A percentile compares a stretch with the other conserved stretches of the same genome.
These are phyloP conservation scores for Colletotrichum navitas DNA, from an alignment of 2,329 filamentous ascomycete genomes.

Conservation along the genomic window DNA sequence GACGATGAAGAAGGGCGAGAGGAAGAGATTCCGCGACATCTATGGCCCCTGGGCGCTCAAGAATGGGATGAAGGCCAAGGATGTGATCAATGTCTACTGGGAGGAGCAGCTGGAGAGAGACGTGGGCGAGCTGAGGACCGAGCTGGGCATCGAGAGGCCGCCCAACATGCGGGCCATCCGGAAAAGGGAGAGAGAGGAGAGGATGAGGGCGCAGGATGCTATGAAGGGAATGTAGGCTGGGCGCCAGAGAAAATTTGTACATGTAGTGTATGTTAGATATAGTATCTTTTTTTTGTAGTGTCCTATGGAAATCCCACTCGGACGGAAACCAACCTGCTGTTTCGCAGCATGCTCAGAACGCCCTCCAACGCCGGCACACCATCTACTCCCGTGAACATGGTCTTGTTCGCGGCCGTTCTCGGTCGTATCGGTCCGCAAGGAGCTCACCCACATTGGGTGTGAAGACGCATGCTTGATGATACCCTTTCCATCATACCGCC, in stretches of 20 bases:
- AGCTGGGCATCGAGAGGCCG: conserved; percentile 88
- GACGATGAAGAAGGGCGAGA: conserved; percentile 85
- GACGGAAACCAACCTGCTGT: conserved; percentile 29
- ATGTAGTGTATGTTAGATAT: conserved; percentile 33
- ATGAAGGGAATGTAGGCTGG: neutral
- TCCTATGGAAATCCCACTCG: conserved; percentile 12
- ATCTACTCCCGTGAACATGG: neutral
- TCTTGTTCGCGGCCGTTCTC: neutral
- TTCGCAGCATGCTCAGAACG: conserved; percentile 36
- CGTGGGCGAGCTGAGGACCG: conserved; percentile 78
- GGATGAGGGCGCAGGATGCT: conserved; percentile 71
- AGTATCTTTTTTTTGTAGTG: conserved; percentile 4
- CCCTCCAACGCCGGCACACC: conserved; percentile 35
- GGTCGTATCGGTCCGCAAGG: neutral
- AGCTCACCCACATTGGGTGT: neutral
- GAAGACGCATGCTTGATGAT: conserved; percentile 3
- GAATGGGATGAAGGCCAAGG: conserved; percentile 81
- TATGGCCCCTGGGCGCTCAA: conserved; percentile 93
- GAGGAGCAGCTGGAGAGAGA: conserved; percentile 92
- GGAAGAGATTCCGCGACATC: conserved; percentile 77
- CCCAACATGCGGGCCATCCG: conserved; percentile 86
- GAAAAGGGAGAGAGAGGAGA: conserved; percentile 76
- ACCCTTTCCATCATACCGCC: neutral
- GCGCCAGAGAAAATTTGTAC: conserved; percentile 7
- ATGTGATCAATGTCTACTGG: conserved; percentile 98